These are phyloP conservation scores for Pezicula radicicola DNA, from an alignment of 2,329 filamentous ascomycete species.

Conservation along the genomic window DNA sequence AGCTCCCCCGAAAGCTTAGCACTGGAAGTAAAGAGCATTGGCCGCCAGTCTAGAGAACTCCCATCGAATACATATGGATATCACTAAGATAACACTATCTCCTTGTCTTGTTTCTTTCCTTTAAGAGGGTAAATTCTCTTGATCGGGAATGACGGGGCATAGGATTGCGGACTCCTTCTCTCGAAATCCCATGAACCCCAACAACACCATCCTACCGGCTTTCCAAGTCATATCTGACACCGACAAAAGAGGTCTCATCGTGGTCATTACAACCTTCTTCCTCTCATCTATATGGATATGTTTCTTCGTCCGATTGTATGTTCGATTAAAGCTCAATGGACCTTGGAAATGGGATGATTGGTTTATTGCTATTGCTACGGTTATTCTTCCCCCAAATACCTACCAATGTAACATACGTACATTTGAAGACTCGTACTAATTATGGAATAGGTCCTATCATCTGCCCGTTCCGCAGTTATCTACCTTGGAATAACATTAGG, in stretches of 20 bases:
- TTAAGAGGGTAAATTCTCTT: no score
- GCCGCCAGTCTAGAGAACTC: no score
- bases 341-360: constrained; percentile 3
- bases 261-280: constrained; percentile 1
- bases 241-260: not conserved
- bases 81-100: no score
- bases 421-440: not conserved
- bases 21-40: no score
- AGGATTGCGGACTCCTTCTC: not conserved
- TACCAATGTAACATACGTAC: not conserved
- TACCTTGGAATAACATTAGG: not conserved
- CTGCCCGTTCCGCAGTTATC: not conserved
- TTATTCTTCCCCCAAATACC: not conserved
- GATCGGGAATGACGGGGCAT: no score
- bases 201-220: not conserved
- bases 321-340: constrained; percentile 1
- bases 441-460: not conserved
- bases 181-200: not conserved
- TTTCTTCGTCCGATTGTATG: not conserved
- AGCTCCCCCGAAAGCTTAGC: no score
- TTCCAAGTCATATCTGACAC: constrained; percentile 1
- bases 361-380: constrained; percentile 1
- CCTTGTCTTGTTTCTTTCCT: no score
- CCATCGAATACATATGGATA: no score
- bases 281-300: not conserved